A percentile compares a stretch with the other conserved stretches of the same genome.
phyloP scores from a whole-genome alignment of 2,329 filamentous ascomycete species.

The Aspergillus awamori region DNA sequence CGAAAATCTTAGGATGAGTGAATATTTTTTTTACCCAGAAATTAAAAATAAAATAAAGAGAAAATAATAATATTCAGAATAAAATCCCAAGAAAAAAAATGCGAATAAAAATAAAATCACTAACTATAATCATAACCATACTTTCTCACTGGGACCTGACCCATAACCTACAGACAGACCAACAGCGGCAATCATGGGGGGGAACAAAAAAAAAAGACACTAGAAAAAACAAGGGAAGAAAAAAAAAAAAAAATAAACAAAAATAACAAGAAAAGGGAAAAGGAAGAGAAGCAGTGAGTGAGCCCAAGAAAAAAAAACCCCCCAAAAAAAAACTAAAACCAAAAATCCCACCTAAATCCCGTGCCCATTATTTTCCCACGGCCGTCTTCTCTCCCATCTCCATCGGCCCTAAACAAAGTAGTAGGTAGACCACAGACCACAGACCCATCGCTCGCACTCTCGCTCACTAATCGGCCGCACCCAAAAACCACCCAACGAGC shows the following conservation, averaged over 20 bases:
- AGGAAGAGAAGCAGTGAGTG: slow-evolving; percentile 5
- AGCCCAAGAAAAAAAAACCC: neutral
- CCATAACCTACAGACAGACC: slow-evolving; percentile 2
- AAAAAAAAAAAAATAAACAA: neutral
- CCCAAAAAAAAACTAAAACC: slow-evolving; percentile 7
- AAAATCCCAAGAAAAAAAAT: neutral
- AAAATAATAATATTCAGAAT: neutral
- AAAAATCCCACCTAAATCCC: slow-evolving; percentile 14
- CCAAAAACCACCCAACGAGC: slow-evolving; percentile 11
- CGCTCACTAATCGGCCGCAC: slow-evolving; percentile 11
- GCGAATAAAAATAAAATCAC: slow-evolving; percentile 4
- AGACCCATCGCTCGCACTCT: slow-evolving; percentile 10
- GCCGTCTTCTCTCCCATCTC: neutral
- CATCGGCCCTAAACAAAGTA: slow-evolving; percentile 1
- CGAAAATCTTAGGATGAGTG: neutral
- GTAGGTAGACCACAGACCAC: slow-evolving; percentile 11
- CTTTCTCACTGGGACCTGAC: neutral
- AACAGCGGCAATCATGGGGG: slow-evolving; percentile 4
- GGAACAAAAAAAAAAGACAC: neutral
- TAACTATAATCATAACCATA: slow-evolving; percentile 2
- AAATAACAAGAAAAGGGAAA: slow-evolving; percentile 3
- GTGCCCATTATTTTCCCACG: neutral
- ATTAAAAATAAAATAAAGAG: slow-evolving; percentile 8
- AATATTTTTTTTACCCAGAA: neutral
- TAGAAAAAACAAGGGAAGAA: slow-evolving; percentile 2